Conservation (phyloP, 768 basidiomycete species). For the Suillus alpinus region DNA sequence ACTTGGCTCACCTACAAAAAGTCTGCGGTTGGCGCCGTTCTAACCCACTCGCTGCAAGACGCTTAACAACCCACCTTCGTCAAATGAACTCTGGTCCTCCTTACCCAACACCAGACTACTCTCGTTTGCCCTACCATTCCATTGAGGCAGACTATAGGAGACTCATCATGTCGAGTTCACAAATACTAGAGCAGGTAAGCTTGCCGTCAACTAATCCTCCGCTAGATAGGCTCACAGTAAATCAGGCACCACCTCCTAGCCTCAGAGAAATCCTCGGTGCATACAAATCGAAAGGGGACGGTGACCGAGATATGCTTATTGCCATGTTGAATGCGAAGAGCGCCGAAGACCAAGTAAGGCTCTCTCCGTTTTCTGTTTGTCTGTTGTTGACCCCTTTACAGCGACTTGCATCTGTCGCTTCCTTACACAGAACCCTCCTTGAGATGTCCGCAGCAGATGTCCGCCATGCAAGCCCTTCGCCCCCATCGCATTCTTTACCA, state of each 20-base stretch:
- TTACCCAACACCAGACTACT: constrained; percentile 17
- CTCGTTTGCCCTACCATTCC: constrained; percentile 13
- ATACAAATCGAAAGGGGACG: constrained; percentile 82
- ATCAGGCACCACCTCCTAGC: constrained; percentile 74
- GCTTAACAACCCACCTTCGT: constrained; percentile 15
- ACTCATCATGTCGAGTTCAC: constrained; percentile 45
- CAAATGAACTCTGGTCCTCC: constrained; percentile 27
- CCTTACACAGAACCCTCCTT: constrained; percentile 68
- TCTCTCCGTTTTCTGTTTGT: neutral
- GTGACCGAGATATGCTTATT: constrained; percentile 88
- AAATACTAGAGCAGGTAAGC: constrained; percentile 45
- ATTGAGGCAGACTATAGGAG: constrained; percentile 19
- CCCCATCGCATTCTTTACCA: constrained; percentile 33
- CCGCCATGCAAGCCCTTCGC: constrained; percentile 28
- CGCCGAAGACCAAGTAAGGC: constrained; percentile 84
- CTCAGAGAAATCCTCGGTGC: constrained; percentile 85
- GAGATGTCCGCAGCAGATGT: constrained; percentile 45
- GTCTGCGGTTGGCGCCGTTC: constrained; percentile 20
- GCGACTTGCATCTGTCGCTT: constrained; percentile 70
- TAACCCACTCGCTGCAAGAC: constrained; percentile 15
- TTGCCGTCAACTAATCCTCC: neutral
- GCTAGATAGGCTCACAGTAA: neutral
- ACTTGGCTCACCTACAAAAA: constrained; percentile 46
- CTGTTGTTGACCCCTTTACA: constrained; percentile 26
- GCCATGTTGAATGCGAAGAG: constrained; percentile 90